Percentiles rank a stretch among this genome's conserved stretches.
Conservation (phyloP, 2,329 filamentous ascomycete species). For the Clarireedia monteithiana region DNA sequence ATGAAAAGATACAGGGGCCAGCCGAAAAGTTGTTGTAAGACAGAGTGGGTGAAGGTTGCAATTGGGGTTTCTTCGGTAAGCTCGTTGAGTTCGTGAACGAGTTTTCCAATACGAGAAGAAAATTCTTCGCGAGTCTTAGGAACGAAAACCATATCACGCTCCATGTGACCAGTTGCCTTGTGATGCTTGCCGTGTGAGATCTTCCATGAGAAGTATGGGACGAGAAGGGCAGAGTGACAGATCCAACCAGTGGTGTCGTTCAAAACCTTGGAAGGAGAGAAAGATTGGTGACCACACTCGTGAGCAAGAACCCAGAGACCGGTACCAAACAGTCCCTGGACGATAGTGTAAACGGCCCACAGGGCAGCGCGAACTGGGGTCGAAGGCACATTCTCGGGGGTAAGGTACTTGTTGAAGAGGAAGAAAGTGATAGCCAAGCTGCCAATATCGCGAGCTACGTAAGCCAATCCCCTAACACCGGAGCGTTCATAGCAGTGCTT, state of each 20-base stretch:
- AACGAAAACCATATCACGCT: constrained; percentile 99
- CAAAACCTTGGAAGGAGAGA: constrained; percentile 82
- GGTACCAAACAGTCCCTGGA: constrained; percentile 90
- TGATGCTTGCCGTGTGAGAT: constrained; percentile 99
- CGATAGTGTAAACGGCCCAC: constrained; percentile 57
- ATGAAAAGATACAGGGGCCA: constrained; percentile 87
- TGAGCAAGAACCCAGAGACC: constrained; percentile 95
- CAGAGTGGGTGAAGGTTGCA: constrained; percentile 62
- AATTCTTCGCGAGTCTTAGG: constrained; percentile 82
- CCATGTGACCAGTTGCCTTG: constrained; percentile 96
- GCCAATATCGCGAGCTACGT: constrained; percentile 75
- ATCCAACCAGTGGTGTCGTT: constrained; percentile 93
- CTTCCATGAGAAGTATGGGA: constrained; percentile 99
- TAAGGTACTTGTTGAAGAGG: constrained; percentile 83
- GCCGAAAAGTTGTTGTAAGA: constrained; percentile 82
- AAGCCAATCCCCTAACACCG: constrained; percentile 63
- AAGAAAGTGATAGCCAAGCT: constrained; percentile 72
- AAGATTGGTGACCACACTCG: constrained; percentile 95
- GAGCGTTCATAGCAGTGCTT: constrained; percentile 95
- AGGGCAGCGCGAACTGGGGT: constrained; percentile 56
- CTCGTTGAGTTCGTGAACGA: constrained; percentile 77
- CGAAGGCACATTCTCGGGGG: constrained; percentile 72
- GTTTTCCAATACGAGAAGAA: constrained; percentile 63
- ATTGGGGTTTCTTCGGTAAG: constrained; percentile 92
- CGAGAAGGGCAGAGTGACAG: constrained; percentile 78